Evolutionary conservation across 768 basidiomycete genomes (phyloP).

Genomic region (Cyclocybe cylindracea): DNA sequence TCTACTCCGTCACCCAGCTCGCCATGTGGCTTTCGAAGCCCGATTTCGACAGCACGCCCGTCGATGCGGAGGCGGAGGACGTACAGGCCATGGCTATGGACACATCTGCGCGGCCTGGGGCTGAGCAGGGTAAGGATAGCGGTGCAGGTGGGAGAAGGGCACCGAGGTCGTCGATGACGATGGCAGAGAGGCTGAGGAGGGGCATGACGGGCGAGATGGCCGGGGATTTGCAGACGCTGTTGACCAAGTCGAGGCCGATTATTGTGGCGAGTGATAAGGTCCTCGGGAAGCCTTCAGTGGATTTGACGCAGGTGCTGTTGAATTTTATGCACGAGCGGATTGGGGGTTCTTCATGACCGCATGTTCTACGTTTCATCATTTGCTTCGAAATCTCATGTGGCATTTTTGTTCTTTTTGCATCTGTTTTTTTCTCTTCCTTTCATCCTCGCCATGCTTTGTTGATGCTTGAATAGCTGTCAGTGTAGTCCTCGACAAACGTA

Average conservation of each 20-base stretch:
- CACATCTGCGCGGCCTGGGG: conserved; percentile 13
- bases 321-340: conserved; percentile 69
- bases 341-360: conserved; percentile 35
- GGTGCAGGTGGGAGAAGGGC: not conserved
- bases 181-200: conserved; percentile 68
- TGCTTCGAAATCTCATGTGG: conserved; percentile 8
- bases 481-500: no score
- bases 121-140: conserved; percentile 19
- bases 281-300: conserved; percentile 45
- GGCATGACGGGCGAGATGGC: conserved; percentile 84
- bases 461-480: no score
- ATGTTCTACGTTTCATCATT: conserved; percentile 7
- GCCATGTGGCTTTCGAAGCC: conserved; percentile 78
- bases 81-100: conserved; percentile 31
- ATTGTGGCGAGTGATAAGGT: conserved; percentile 58
- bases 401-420: conserved; percentile 4
- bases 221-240: conserved; percentile 63
- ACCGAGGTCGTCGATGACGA: conserved; percentile 44
- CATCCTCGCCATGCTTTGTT: not conserved
- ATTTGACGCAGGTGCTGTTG: conserved; percentile 61
- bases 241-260: conserved; percentile 66
- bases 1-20: conserved; percentile 77
- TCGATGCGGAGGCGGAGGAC: conserved; percentile 50
- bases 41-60: conserved; percentile 51
- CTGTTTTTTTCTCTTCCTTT: conserved; percentile 6